phyloP scores from a whole-genome alignment of 2,329 filamentous ascomycete species.

The Emmonsiellopsis sp. region DNA sequence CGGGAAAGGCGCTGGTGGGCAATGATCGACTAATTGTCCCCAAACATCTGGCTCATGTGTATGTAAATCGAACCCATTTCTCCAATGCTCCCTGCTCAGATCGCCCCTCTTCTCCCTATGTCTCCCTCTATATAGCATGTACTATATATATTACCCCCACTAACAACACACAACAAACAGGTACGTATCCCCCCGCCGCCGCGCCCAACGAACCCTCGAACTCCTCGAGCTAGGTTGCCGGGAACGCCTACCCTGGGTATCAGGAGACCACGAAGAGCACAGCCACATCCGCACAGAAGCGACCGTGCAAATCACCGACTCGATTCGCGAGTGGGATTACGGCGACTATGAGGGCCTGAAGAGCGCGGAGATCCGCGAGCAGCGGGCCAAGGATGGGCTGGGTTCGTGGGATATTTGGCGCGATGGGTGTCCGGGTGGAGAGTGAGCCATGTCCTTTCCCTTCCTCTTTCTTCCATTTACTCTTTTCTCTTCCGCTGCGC shows the following conservation, averaged over 20 bases:
- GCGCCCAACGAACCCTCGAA: slow-evolving; percentile 84
- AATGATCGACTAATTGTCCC: slow-evolving; percentile 77
- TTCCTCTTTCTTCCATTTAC: background rate
- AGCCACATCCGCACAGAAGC: slow-evolving; percentile 44
- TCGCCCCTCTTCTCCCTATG: background rate
- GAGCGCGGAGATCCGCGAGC: slow-evolving; percentile 54
- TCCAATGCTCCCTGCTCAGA: background rate
- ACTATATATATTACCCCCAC: no score
- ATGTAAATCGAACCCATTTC: slow-evolving; percentile 21
- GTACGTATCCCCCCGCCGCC: slow-evolving; percentile 77
- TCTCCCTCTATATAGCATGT: background rate
- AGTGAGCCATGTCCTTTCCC: slow-evolving; percentile 45
- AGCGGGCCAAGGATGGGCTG: slow-evolving; percentile 47
- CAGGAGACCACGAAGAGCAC: slow-evolving; percentile 16
- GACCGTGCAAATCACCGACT: slow-evolving; percentile 57
- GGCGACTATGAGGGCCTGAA: slow-evolving; percentile 79
- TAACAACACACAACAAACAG: slow-evolving; percentile 20
- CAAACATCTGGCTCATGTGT: slow-evolving; percentile 73
- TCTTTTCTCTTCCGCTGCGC: no score
- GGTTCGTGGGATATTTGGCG: slow-evolving; percentile 71
- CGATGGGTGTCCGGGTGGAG: slow-evolving; percentile 79
- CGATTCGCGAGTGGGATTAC: slow-evolving; percentile 80
- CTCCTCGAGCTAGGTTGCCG: slow-evolving; percentile 65
- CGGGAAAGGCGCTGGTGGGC: slow-evolving; percentile 75
- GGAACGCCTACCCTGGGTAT: slow-evolving; percentile 62